phyloP scores from a whole-genome alignment of 805 yeast species.

The Candida quercuum region DNA sequence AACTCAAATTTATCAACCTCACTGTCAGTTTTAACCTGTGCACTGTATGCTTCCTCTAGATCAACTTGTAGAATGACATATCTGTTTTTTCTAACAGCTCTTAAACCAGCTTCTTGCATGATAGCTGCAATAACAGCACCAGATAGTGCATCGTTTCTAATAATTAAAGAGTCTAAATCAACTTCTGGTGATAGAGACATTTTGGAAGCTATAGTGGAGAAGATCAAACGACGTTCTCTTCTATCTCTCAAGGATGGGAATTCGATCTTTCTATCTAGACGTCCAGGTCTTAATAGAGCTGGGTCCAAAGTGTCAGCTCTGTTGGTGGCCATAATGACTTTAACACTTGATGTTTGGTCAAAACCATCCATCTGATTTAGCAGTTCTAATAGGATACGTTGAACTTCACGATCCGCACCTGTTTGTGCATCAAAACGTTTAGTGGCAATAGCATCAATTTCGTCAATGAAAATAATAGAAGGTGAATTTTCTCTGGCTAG shows the following conservation, averaged over 20 bases:
- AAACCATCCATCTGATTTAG: constrained; percentile 99
- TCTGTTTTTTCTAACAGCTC: constrained; percentile 97
- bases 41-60: constrained; percentile 94
- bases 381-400: constrained; percentile 91
- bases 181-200: constrained; percentile 98
- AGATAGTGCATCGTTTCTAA: constrained; percentile 93
- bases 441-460: constrained; percentile 98
- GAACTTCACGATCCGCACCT: constrained; percentile 99
- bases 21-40: constrained; percentile 92
- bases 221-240: constrained; percentile 95
- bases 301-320: constrained; percentile 99
- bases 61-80: constrained; percentile 95
- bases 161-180: constrained; percentile 89
- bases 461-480: constrained; percentile 94
- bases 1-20: constrained; percentile 98
- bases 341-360: constrained; percentile 91
- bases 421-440: constrained; percentile 99
- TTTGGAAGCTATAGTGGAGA: constrained; percentile 91
- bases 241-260: constrained; percentile 95
- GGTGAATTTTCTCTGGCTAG: constrained; percentile 97
- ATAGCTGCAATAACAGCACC: constrained; percentile 98
- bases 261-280: constrained; percentile 96
- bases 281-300: constrained; percentile 95
- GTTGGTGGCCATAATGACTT: constrained; percentile 98
- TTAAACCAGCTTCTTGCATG: constrained; percentile 99